Evolutionary conservation across 257 asterid species (phyloP).

Genomic region (Capsicum pubescens): DNA sequence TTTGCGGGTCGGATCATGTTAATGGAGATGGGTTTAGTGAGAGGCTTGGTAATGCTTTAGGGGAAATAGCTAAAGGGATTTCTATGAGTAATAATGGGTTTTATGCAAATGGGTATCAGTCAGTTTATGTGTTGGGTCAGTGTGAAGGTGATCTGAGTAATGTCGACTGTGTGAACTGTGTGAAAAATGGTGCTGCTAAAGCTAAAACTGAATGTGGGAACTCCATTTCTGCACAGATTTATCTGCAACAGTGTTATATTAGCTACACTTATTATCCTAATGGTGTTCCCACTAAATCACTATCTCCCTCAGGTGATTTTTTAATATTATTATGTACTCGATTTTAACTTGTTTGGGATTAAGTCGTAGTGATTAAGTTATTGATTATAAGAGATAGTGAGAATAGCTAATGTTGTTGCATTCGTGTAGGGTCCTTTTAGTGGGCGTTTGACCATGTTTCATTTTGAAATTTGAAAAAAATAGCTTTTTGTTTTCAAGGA

Average conservation of each 20-base stretch:
- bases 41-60: conserved; percentile 59
- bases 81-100: conserved; percentile 51
- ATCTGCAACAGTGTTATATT: conserved; percentile 68
- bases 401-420: background rate
- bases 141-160: conserved; percentile 77
- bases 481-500: no score
- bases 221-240: conserved; percentile 70
- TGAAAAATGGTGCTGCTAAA: conserved; percentile 59
- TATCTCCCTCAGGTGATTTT: conserved; percentile 60
- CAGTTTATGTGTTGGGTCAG: conserved; percentile 82
- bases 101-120: conserved; percentile 65
- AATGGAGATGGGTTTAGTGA: conserved; percentile 70
- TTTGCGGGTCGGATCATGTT: conserved; percentile 73
- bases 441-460: no score
- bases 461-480: no score
- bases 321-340: background rate
- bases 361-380: background rate
- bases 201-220: conserved; percentile 63
- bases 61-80: conserved; percentile 62
- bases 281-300: conserved; percentile 61
- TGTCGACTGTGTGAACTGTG: conserved; percentile 78
- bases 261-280: conserved; percentile 78
- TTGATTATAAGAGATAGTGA: background rate
- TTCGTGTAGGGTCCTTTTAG: no score
- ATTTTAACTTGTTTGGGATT: background rate